Conservation (phyloP, 2,329 filamentous ascomycete species). For the Cladophialophora bantiana region DNA sequence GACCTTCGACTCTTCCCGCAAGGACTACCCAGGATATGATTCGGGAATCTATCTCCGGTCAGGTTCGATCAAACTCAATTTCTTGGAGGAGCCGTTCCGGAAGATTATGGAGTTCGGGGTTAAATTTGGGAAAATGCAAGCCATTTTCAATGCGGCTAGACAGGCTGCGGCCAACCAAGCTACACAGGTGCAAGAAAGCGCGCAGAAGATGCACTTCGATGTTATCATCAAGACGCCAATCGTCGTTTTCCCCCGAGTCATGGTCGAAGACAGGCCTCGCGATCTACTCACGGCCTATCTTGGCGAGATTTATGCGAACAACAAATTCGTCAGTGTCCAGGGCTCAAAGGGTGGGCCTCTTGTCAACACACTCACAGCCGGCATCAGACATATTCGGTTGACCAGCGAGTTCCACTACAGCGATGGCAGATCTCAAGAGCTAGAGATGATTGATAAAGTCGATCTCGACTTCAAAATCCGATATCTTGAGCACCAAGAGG, state of each 20-base stretch:
- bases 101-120: conserved; percentile 98
- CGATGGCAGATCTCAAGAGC: conserved; percentile 75
- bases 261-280: conserved; percentile 72
- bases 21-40: conserved; percentile 90
- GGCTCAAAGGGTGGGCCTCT: conserved; percentile 75
- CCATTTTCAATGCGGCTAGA: conserved; percentile 94
- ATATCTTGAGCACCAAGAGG: conserved; percentile 83
- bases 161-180: conserved; percentile 94
- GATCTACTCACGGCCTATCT: conserved; percentile 92
- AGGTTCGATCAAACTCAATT: conserved; percentile 95
- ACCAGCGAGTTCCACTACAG: conserved; percentile 88
- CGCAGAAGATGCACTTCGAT: conserved; percentile 91
- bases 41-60: conserved; percentile 88
- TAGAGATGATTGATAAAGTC: conserved; percentile 97
- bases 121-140: conserved; percentile 99
- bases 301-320: conserved; percentile 96
- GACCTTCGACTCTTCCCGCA: conserved; percentile 80
- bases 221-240: conserved; percentile 94
- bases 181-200: conserved; percentile 88
- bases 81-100: conserved; percentile 93
- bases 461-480: conserved; percentile 92
- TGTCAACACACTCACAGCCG: conserved; percentile 88
- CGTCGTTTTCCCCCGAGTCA: conserved; percentile 85
- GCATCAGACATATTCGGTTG: conserved; percentile 88
- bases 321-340: conserved; percentile 85